phyloP scores from a whole-genome alignment of 177 flowering plant species.

The Vitis hybrid region DNA sequence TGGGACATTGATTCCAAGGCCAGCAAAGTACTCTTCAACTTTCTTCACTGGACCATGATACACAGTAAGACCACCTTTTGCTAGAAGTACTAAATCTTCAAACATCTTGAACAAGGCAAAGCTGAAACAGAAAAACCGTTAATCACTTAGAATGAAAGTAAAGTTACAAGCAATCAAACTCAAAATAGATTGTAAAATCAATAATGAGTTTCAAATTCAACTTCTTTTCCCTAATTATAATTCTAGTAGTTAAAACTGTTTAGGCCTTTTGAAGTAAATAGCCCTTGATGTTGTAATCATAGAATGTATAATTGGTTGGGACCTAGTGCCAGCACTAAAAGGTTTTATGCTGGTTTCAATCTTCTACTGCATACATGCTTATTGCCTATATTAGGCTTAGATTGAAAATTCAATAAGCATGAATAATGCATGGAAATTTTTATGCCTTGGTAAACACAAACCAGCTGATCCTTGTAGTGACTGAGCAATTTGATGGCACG shows the following conservation, averaged over 20 bases:
- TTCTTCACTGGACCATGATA: slow-evolving; percentile 75
- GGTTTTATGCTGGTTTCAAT: not conserved
- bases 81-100: slow-evolving; percentile 82
- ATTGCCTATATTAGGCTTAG: not conserved
- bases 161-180: not conserved
- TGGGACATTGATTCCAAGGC: slow-evolving; percentile 70
- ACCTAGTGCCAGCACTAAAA: not conserved
- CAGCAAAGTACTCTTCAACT: slow-evolving; percentile 79
- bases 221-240: not conserved
- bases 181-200: not conserved
- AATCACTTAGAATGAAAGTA: not conserved
- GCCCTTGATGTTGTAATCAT: too few relatives aligned
- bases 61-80: slow-evolving; percentile 82
- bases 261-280: too few relatives aligned
- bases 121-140: slow-evolving; percentile 45
- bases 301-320: too few relatives aligned
- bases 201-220: not conserved
- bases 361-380: not conserved
- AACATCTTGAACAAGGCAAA: slow-evolving; percentile 81
- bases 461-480: too few relatives aligned
- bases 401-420: not conserved
- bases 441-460: not conserved
- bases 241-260: too few relatives aligned
- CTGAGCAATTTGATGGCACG: not conserved
- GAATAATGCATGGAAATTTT: not conserved